Base-by-base conservation (phyloP, 116 monocot species). In the Trichopus zeylanicus region DNA sequence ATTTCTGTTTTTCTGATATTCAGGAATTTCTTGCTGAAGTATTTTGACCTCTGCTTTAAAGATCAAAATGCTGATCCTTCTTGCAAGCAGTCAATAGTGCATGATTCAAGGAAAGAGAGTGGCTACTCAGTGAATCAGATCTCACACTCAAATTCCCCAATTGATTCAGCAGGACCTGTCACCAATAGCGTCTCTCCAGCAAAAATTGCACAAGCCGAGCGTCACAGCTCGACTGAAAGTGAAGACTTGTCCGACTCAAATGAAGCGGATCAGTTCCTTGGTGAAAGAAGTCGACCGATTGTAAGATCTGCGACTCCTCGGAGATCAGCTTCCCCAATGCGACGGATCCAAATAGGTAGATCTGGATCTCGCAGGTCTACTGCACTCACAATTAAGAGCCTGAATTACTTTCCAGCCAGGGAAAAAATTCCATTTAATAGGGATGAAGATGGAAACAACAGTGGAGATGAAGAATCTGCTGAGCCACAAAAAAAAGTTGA, bases 301-400 rank as follows among this genome's bases (percentile, higher is more conserved):
- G 63, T 85, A 63, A 87, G 98, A 81, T 81, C 88, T 61, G 82
- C 88, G 59, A 72, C 98, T 34, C 91, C 88, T 68, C 79, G 85
- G 78, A 82, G 98, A 47, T 85, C 98, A 65, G 91, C 91, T 71
- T 98, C 98, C n/a, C 98, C 98, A 16, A 91, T 98, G 91, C 71
- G 98, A 57, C 63, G 98, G 34, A 64, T 98, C 28, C 98, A 98
- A 74, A 81, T 98, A 47, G 91, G 91, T 46, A 73, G 83, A 73
- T 91, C 91, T 31, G 91, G 91, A 60, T 80, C 91, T 53, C 88
- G 88, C 31, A 72, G 85, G 39, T 75, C 98, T 21, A 73, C 87
- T 60, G 75, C 91, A 51, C 53, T 91, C 26, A 33, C 98, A 4
- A 98, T 98, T 68, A 88, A 88, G 64, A 98, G 91, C 46, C 82